Evolutionary conservation across 2,329 filamentous ascomycete species (phyloP).

Genomic region (Fusarium sulawesiense): DNA sequence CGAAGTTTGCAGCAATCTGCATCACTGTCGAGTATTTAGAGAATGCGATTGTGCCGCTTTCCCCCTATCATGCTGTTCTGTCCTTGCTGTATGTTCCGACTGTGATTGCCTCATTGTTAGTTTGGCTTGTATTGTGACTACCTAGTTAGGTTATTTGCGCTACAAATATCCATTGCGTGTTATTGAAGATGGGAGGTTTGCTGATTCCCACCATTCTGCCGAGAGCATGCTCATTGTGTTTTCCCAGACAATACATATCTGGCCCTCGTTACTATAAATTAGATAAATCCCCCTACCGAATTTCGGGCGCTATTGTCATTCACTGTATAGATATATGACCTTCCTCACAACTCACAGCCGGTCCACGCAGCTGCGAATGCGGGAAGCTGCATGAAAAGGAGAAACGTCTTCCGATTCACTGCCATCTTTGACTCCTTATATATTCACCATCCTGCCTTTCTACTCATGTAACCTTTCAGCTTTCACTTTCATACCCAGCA

Average conservation of each 20-base stretch:
- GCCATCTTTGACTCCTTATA: background rate
- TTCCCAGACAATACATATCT: background rate
- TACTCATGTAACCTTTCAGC: background rate
- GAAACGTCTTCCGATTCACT: background rate
- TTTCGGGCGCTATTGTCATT: background rate
- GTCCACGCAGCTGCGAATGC: background rate
- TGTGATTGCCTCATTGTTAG: background rate
- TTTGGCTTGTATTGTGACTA: background rate
- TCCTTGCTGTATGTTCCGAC: background rate
- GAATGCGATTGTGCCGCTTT: background rate
- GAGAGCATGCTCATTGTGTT: background rate
- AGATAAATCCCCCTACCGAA: background rate
- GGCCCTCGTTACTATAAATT: background rate
- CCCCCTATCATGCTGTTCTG: too few relatives aligned
- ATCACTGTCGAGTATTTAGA: background rate
- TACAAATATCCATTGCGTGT: background rate
- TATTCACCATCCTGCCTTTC: background rate
- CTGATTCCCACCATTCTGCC: background rate
- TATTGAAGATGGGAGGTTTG: background rate
- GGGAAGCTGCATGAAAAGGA: background rate
- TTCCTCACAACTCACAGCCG: background rate
- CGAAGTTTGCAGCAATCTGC: background rate
- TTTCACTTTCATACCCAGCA: background rate
- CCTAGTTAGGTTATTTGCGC: background rate
- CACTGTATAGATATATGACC: background rate